A percentile compares a stretch with the other conserved stretches of the same genome.
Evolutionary conservation across 768 basidiomycete genomes (phyloP).

Genomic region (Calocera viscosa): DNA sequence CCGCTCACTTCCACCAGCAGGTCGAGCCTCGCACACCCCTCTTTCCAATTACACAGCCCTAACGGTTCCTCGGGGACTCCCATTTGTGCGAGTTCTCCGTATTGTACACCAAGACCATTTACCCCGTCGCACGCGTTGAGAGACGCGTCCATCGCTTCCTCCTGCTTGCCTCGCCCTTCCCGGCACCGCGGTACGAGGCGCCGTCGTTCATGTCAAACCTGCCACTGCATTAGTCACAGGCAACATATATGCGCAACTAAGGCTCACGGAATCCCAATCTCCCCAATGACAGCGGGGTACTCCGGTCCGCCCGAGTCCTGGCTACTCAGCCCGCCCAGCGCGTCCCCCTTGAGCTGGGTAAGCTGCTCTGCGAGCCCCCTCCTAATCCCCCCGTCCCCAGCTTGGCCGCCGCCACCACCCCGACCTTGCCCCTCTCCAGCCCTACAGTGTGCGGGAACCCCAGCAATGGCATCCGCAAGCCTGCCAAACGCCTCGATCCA

Average conservation of each 20-base stretch:
- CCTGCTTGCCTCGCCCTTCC: conserved; percentile 62
- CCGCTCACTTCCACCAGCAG: neutral
- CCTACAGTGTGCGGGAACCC: conserved; percentile 14
- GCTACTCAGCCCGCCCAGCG: too few species aligned
- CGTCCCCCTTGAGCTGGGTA: conserved; percentile 59
- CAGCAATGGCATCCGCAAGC: neutral
- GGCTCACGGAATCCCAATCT: conserved; percentile 68
- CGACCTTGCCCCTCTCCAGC: conserved; percentile 20
- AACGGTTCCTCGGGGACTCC: conserved; percentile 34
- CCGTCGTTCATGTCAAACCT: conserved; percentile 80
- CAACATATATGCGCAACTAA: neutral
- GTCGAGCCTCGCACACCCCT: neutral
- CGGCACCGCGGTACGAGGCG: conserved; percentile 56
- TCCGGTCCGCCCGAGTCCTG: conserved; percentile 37
- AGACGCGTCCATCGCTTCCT: conserved; percentile 78
- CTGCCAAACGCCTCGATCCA: neutral
- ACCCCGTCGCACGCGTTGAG: conserved; percentile 63
- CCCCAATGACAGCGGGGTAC: conserved; percentile 87
- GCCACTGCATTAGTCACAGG: conserved; percentile 11
- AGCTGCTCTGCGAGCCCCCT: conserved; percentile 59
- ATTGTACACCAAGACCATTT: conserved; percentile 69
- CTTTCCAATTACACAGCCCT: neutral
- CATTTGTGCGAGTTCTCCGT: conserved; percentile 66
- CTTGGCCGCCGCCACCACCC: conserved; percentile 20
- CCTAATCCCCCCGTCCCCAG: conserved; percentile 18